Evolutionary conservation across 1,139 yeast species (phyloP).

Genomic region (Blastobotrys arbuscula): DNA sequence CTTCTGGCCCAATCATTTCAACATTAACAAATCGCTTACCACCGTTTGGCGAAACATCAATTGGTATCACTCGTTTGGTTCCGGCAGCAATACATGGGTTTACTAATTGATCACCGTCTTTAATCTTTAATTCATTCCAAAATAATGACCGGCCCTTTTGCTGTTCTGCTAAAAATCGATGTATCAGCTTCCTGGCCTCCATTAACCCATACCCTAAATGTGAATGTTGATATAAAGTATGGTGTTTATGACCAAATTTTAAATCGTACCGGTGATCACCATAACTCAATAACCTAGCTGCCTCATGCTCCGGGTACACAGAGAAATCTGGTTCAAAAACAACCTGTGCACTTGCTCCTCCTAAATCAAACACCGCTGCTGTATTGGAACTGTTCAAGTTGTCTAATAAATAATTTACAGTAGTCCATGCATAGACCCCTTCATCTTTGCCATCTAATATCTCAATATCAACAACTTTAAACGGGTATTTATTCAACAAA

Average conservation of each 20-base stretch:
- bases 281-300: constrained; percentile 55
- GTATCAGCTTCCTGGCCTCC: constrained; percentile 83
- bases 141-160: constrained; percentile 12
- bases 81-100: constrained; percentile 86
- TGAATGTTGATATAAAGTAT: constrained; percentile 76
- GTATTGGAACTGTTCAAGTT: constrained; percentile 58
- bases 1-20: constrained; percentile 64
- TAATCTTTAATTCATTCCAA: constrained; percentile 7
- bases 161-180: constrained; percentile 35
- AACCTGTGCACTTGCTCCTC: constrained; percentile 97
- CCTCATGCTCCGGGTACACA: constrained; percentile 25
- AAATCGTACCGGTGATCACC: constrained; percentile 82
- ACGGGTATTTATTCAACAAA: constrained; percentile 60
- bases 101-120: constrained; percentile 31
- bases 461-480: constrained; percentile 71
- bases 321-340: constrained; percentile 75
- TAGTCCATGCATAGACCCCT: constrained; percentile 95
- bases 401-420: constrained; percentile 79
- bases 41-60: constrained; percentile 19
- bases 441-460: constrained; percentile 91
- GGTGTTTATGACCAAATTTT: constrained; percentile 66
- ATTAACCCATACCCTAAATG: constrained; percentile 89
- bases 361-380: constrained; percentile 89
- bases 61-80: constrained; percentile 38
- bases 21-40: constrained; percentile 35